phyloP scores from a whole-genome alignment of 2,329 filamentous ascomycete genomes.

The Calonectria honghensis region DNA sequence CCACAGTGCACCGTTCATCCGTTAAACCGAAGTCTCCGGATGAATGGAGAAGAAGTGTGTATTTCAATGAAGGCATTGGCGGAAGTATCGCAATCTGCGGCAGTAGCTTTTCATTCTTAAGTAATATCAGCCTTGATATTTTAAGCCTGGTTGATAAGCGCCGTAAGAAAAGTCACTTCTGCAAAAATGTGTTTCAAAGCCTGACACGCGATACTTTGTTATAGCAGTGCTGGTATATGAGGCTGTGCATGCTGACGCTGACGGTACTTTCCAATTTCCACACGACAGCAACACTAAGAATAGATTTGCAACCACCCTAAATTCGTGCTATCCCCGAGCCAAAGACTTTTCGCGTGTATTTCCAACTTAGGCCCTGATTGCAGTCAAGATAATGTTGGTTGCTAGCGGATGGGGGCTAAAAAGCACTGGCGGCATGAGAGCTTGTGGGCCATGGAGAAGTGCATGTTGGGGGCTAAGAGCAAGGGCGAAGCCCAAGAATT shows the following conservation, averaged over 20 bases:
- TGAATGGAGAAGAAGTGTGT: neutral
- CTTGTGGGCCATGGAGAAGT: constrained; percentile 4
- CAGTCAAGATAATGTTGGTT: neutral
- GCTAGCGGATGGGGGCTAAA: neutral
- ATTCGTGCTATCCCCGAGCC: no score
- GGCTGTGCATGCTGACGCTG: neutral
- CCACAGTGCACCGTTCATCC: neutral
- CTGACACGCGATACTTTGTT: neutral
- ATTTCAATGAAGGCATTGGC: neutral
- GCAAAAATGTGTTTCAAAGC: neutral
- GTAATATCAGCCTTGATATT: neutral
- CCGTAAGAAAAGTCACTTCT: neutral
- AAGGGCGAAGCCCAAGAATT: neutral
- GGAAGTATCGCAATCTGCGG: neutral
- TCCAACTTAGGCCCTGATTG: neutral
- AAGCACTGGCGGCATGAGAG: neutral
- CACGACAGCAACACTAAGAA: neutral
- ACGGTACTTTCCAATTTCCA: neutral
- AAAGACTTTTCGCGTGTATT: neutral
- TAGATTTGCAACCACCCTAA: no score
- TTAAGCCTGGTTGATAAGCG: neutral
- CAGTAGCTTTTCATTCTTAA: neutral
- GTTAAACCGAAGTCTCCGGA: neutral
- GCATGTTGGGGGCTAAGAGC: constrained; percentile 10
- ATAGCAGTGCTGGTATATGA: neutral